Base-by-base conservation (phyloP, 805 yeast species). In the Pichia nakasei region DNA sequence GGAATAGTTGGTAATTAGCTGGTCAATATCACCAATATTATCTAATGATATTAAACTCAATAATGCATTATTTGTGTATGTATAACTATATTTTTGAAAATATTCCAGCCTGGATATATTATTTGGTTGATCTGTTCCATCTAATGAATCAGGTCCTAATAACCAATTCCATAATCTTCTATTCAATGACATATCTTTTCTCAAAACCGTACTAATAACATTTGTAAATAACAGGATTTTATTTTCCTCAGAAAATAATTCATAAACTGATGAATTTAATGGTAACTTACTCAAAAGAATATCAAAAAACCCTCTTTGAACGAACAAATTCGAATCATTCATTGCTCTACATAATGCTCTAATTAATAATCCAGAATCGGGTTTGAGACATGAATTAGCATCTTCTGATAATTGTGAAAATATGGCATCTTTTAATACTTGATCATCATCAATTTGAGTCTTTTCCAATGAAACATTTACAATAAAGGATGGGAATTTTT, bases 121-220 rank as follows among this genome's bases (percentile, higher is more conserved):
- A 18, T 42, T 48, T 4, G 41, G 29, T 1, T 44, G 34, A 13
- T 24, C 42, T 6, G 11, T 27, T 13, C 32, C 32, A 9, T 51
- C 56, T 2, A 13, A 5, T 3, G 49, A 19, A n/a, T 43, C 48
- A 2, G 96, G 93, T 0, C 97, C 97, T 24, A 91, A 62, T 8
- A 93, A 65, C 95, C 96, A 93, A 47, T 74, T 80, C 96, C 97
- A 89, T 19, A 93, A 69, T 54, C 99, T 73, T 61, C 98, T 73
- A 60, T 93, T 93, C 47, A 93, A 70, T 9, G 97, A 87, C 96
- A 93, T 87, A 61, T 93, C 99, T 52, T 80, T 81, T 37, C 82
- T 77, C 37, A 87, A 65, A 3, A 93, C 82, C 0, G 89, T 79
- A 11, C 70, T 63, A 22, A 87, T 73, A 33, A 88, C 81, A 9